These are phyloP conservation scores for Linderina pennispora DNA, from an alignment of 192 early-diverging fungal species.

Conservation along the genomic window DNA sequence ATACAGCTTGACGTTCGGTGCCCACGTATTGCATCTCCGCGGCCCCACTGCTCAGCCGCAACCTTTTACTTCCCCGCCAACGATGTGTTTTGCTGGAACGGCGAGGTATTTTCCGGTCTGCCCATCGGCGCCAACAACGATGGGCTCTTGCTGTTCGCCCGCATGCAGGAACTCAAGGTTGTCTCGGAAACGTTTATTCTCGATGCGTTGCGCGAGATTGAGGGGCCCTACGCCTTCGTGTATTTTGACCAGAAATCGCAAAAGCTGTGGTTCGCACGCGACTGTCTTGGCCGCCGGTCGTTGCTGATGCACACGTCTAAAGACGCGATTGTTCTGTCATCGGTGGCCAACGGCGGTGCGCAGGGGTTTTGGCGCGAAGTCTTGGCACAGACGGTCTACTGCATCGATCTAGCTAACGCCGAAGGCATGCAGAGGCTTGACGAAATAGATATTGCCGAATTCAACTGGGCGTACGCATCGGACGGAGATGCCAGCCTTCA, in stretches of 20 bases:
- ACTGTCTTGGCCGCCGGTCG: constrained; percentile 81
- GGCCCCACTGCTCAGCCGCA: constrained; percentile 52
- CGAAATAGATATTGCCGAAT: no score
- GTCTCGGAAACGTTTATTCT: constrained; percentile 31
- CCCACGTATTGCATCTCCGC: constrained; percentile 64
- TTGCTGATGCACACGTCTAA: constrained; percentile 3
- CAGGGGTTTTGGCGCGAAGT: constrained; percentile 61
- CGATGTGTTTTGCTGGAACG: constrained; percentile 76
- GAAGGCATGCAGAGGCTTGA: constrained; percentile 7
- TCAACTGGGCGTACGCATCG: constrained; percentile 8
- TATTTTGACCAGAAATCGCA: constrained; percentile 42
- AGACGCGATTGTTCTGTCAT: constrained; percentile 50
- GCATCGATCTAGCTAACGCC: constrained; percentile 46
- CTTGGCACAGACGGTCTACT: constrained; percentile 72
- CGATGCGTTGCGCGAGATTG: constrained; percentile 47
- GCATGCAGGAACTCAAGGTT: constrained; percentile 23
- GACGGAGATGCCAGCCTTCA: background rate
- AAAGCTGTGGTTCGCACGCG: constrained; percentile 76
- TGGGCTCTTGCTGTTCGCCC: constrained; percentile 44
- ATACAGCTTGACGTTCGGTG: constrained; percentile 9
- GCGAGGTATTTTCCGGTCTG: constrained; percentile 82
- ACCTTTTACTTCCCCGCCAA: constrained; percentile 45
- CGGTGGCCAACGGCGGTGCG: constrained; percentile 20
- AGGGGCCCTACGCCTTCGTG: constrained; percentile 81
- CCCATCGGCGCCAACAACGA: constrained; percentile 56